Evolutionary conservation across 108 stramenopile species (phyloP).

Genomic region (Cyclotella choctawhatcheeana): DNA sequence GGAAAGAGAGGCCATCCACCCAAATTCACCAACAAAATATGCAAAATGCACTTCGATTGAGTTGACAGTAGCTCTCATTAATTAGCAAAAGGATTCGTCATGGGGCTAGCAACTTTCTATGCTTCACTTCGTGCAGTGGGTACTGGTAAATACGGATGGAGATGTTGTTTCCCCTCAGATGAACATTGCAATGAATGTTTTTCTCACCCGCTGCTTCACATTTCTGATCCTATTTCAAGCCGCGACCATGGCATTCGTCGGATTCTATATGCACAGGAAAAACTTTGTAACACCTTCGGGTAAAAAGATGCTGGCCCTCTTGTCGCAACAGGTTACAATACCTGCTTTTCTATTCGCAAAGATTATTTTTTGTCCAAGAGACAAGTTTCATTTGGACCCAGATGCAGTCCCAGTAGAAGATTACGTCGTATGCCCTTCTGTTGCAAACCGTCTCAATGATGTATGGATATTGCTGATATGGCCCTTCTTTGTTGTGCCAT

Average conservation of each 20-base stretch:
- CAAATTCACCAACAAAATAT: no score
- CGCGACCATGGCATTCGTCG: constrained; percentile 71
- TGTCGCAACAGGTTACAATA: constrained; percentile 87
- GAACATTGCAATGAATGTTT: no score
- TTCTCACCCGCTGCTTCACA: no score
- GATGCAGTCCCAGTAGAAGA: not conserved
- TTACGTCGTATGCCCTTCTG: constrained; percentile 64
- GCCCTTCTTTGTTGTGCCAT: constrained; percentile 70
- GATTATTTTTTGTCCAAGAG: constrained; percentile 80
- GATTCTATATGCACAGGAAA: constrained; percentile 74
- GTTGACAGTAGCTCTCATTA: no score
- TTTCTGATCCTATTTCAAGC: no score
- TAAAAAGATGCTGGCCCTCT: constrained; percentile 73
- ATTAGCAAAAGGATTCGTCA: no score
- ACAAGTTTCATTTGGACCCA: constrained; percentile 1
- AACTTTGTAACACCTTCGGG: constrained; percentile 67
- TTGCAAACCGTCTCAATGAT: constrained; percentile 60
- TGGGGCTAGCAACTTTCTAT: no score
- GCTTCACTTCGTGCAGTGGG: no score
- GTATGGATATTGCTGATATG: constrained; percentile 79
- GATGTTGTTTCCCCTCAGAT: no score
- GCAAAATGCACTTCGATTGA: no score
- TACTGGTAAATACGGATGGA: no score
- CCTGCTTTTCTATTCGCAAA: constrained; percentile 89
- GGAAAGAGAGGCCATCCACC: no score